A percentile compares a stretch with the other conserved stretches of the same genome.
Conservation (phyloP, 805 yeast genomes). For the Wickerhamia fluorescens region DNA sequence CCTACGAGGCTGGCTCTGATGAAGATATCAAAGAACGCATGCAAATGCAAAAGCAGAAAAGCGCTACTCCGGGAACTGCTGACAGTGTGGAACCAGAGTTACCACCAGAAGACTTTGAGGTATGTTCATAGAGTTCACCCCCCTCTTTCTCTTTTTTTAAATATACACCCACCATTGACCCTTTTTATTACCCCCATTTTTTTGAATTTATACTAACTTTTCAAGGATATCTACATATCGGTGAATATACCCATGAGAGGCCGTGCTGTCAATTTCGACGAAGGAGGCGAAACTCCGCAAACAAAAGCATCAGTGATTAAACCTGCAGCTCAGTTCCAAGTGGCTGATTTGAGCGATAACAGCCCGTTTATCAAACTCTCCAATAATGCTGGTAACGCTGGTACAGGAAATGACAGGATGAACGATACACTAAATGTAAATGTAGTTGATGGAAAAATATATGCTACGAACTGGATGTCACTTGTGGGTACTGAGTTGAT, state of each 20-base stretch:
- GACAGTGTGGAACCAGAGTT: slow-evolving; percentile 14
- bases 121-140: slow-evolving; percentile 18
- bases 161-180: too few relatives aligned
- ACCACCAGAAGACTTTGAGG: slow-evolving; percentile 18
- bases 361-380: slow-evolving; percentile 32
- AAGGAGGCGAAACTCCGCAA: slow-evolving; percentile 5
- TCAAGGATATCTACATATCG: slow-evolving; percentile 27
- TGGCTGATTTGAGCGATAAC: slow-evolving; percentile 25
- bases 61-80: too few relatives aligned
- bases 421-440: slow-evolving; percentile 16
- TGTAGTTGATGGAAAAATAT: slow-evolving; percentile 42
- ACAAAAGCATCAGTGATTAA: slow-evolving; percentile 24
- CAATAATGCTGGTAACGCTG: slow-evolving; percentile 15
- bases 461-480: slow-evolving; percentile 69
- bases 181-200: not conserved
- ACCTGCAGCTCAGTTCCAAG: slow-evolving; percentile 35
- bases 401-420: slow-evolving; percentile 11
- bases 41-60: slow-evolving; percentile 53
- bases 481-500: slow-evolving; percentile 68
- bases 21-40: slow-evolving; percentile 64
- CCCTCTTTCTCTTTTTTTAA: too few relatives aligned
- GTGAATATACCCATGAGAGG: slow-evolving; percentile 23
- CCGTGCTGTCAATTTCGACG: slow-evolving; percentile 7
- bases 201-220: slow-evolving; percentile 14
- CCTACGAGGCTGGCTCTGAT: slow-evolving; percentile 83